phyloP scores from a whole-genome alignment of 495 filamentous ascomycete species.

The Melanomma pulvis-pyrius region DNA sequence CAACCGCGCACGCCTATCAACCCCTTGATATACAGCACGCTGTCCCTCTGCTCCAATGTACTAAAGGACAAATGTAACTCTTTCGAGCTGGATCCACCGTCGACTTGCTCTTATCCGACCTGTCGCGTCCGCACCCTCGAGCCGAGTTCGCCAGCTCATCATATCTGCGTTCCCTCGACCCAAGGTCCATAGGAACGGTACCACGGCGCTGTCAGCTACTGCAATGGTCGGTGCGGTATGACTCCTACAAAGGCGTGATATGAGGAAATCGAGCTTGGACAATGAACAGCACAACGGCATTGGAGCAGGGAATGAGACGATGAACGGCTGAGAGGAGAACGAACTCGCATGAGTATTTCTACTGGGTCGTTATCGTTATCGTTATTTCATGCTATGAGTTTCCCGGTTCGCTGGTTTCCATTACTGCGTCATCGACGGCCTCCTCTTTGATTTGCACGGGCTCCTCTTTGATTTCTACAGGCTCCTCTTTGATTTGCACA shows the following conservation, averaged over 20 bases:
- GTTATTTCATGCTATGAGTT: constrained; percentile 19
- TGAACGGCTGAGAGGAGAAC: neutral
- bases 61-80: constrained; percentile 18
- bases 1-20: constrained; percentile 14
- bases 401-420: neutral
- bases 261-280: constrained; percentile 19
- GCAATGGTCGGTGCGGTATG: neutral
- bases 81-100: neutral
- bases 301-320: neutral
- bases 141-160: constrained; percentile 27
- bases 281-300: neutral
- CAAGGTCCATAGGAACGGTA: neutral
- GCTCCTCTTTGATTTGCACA: neutral
- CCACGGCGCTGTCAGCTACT: neutral
- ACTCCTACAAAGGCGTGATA: constrained; percentile 10
- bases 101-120: neutral
- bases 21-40: constrained; percentile 17
- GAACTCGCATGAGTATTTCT: neutral
- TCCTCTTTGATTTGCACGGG: too few species aligned
- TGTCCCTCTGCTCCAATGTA: neutral
- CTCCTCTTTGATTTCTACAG: too few species aligned
- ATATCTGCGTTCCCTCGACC: neutral
- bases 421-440: neutral
- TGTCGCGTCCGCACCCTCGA: neutral
- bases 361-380: constrained; percentile 4